A percentile compares a stretch with the other conserved stretches of the same genome.
Conservation (phyloP, 129 eudicot species). For the Helianthus tuberosus region DNA sequence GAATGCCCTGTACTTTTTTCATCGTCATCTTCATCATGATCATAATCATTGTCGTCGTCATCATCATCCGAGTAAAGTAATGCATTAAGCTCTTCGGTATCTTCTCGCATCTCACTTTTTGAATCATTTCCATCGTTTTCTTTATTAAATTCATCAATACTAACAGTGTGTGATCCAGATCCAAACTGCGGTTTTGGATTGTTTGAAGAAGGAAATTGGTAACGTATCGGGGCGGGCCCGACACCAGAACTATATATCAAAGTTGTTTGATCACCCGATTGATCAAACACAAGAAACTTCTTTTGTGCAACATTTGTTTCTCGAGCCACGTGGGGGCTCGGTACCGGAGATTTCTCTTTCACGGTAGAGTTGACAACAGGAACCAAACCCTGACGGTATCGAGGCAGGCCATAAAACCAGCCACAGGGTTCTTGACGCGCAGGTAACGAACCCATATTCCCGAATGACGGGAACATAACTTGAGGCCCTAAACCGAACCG, state of each 20-base stretch:
- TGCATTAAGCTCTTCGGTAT: constrained; percentile 78
- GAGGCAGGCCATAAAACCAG: constrained; percentile 50
- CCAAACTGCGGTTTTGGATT: constrained; percentile 37
- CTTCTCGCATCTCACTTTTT: constrained; percentile 68
- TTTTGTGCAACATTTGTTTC: constrained; percentile 38
- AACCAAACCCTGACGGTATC: constrained; percentile 16
- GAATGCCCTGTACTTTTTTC: constrained; percentile 89
- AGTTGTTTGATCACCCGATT: constrained; percentile 74
- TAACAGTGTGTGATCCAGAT: constrained; percentile 26
- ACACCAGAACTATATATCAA: constrained; percentile 53
- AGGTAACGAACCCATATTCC: constrained; percentile 38
- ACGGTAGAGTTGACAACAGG: constrained; percentile 43
- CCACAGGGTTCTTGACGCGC: constrained; percentile 38
- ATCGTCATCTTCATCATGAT: constrained; percentile 62
- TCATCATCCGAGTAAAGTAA: constrained; percentile 80
- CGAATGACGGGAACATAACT: constrained; percentile 32
- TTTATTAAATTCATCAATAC: background rate
- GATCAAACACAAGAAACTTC: constrained; percentile 86
- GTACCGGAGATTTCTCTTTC: constrained; percentile 31
- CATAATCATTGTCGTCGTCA: constrained; percentile 36
- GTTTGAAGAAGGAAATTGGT: constrained; percentile 25
- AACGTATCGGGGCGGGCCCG: constrained; percentile 26
- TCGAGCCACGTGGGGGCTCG: constrained; percentile 15
- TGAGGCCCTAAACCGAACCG: constrained; percentile 38
- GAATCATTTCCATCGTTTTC: constrained; percentile 34